Evolutionary conservation across 306 rosid species (phyloP).

Genomic region (Datisca glomerata): DNA sequence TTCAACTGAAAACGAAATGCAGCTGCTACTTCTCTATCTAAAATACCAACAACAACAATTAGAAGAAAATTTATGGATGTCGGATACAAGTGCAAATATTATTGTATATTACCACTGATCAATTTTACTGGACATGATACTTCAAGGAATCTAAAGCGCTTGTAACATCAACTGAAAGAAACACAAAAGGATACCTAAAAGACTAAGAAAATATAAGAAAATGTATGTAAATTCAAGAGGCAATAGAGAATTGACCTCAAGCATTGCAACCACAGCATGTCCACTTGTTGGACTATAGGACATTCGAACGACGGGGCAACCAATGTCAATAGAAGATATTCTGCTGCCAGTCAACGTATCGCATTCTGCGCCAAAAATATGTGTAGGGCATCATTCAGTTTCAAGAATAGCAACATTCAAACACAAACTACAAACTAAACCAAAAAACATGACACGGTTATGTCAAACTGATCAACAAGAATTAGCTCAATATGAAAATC

Average conservation of each 20-base stretch:
- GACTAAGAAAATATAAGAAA: background rate
- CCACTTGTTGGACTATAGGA: slow-evolving; percentile 80
- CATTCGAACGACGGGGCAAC: slow-evolving; percentile 90
- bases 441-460: background rate
- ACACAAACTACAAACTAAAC: background rate
- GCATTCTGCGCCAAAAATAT: slow-evolving; percentile 44
- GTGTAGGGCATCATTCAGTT: background rate
- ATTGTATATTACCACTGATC: too few relatives aligned
- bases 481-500: background rate
- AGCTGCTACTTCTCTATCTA: too few relatives aligned
- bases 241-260: slow-evolving; percentile 44
- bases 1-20: too few relatives aligned
- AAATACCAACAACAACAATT: too few relatives aligned
- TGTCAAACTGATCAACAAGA: background rate
- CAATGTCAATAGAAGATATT: slow-evolving; percentile 78
- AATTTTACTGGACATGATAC: too few relatives aligned
- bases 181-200: background rate
- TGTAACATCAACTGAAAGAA: too few relatives aligned
- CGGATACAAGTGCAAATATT: too few relatives aligned
- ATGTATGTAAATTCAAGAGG: slow-evolving; percentile 2
- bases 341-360: slow-evolving; percentile 94
- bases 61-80: too few relatives aligned
- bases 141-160: too few relatives aligned
- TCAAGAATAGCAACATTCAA: background rate
- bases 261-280: slow-evolving; percentile 78